Percentiles rank a stretch among this genome's conserved stretches.
These are phyloP conservation scores for Funneliformis mosseae DNA, from an alignment of 192 early-diverging fungal genomes.

Conservation along the genomic window DNA sequence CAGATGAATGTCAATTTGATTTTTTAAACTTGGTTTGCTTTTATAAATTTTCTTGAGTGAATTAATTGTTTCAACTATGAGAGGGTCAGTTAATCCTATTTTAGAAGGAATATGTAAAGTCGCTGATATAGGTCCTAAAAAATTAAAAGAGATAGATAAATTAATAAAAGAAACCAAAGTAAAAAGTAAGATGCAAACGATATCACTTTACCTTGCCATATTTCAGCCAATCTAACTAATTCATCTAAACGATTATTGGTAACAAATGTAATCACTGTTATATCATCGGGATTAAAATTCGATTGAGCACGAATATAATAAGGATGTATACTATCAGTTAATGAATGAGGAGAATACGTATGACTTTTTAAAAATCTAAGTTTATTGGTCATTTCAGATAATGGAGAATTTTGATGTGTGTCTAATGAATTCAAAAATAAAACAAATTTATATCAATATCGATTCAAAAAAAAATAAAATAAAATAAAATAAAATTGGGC, in stretches of 20 bases:
- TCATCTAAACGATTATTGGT: slow-evolving; percentile 51
- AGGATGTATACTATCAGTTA: slow-evolving; percentile 42
- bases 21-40: slow-evolving; percentile 40
- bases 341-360: slow-evolving; percentile 34
- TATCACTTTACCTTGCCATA: slow-evolving; percentile 50
- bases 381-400: background rate
- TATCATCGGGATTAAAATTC: slow-evolving; percentile 42
- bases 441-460: background rate
- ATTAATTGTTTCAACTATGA: slow-evolving; percentile 6
- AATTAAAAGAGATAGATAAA: background rate
- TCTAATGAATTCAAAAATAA: no score
- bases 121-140: slow-evolving; percentile 54
- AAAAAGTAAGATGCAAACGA: background rate
- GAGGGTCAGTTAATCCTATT: background rate
- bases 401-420: slow-evolving; percentile 11
- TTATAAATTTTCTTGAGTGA: slow-evolving; percentile 37
- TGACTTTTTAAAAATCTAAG: slow-evolving; percentile 44
- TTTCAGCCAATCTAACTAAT: slow-evolving; percentile 46
- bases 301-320: slow-evolving; percentile 41
- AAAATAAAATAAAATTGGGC: background rate
- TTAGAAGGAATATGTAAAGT: slow-evolving; percentile 47
- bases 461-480: slow-evolving; percentile 3
- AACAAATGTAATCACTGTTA: slow-evolving; percentile 51
- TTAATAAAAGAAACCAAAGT: background rate
- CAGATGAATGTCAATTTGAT: slow-evolving; percentile 53